Conservation (phyloP, 768 basidiomycete genomes). For the Lentinula edodes region DNA sequence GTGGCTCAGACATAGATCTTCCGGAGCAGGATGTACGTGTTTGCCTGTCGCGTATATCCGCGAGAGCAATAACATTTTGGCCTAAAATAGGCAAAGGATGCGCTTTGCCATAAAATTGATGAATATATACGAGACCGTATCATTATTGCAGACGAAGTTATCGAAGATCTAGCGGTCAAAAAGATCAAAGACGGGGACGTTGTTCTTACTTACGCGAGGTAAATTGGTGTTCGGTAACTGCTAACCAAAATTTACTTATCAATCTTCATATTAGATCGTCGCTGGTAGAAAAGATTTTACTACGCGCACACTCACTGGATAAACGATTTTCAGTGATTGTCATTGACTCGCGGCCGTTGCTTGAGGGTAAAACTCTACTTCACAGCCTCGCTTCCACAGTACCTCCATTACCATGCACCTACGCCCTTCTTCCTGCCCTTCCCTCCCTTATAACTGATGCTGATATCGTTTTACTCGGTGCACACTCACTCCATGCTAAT, state of each 20-base stretch:
- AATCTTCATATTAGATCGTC: slow-evolving; percentile 60
- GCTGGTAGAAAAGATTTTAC: slow-evolving; percentile 84
- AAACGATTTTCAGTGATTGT: slow-evolving; percentile 86
- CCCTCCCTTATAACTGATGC: slow-evolving; percentile 76
- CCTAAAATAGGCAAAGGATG: slow-evolving; percentile 72
- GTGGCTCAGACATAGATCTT: slow-evolving; percentile 85
- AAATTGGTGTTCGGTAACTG: neutral
- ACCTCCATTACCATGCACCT: slow-evolving; percentile 75
- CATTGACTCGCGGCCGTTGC: slow-evolving; percentile 90
- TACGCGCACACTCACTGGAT: slow-evolving; percentile 69
- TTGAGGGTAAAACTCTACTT: slow-evolving; percentile 85
- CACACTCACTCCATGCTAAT: slow-evolving; percentile 92
- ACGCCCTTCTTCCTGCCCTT: slow-evolving; percentile 84
- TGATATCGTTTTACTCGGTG: slow-evolving; percentile 83
- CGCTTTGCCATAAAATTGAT: slow-evolving; percentile 80
- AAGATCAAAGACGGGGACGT: slow-evolving; percentile 96
- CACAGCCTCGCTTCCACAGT: slow-evolving; percentile 57
- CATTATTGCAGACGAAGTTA: slow-evolving; percentile 88
- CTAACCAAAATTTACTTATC: neutral
- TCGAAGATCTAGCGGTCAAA: slow-evolving; percentile 79
- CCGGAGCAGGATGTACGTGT: slow-evolving; percentile 83
- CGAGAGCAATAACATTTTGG: neutral
- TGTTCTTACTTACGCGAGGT: slow-evolving; percentile 92
- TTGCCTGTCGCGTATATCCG: neutral
- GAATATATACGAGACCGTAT: slow-evolving; percentile 93